phyloP scores from a whole-genome alignment of 2,329 filamentous ascomycete species.

The Monascus ruber region DNA sequence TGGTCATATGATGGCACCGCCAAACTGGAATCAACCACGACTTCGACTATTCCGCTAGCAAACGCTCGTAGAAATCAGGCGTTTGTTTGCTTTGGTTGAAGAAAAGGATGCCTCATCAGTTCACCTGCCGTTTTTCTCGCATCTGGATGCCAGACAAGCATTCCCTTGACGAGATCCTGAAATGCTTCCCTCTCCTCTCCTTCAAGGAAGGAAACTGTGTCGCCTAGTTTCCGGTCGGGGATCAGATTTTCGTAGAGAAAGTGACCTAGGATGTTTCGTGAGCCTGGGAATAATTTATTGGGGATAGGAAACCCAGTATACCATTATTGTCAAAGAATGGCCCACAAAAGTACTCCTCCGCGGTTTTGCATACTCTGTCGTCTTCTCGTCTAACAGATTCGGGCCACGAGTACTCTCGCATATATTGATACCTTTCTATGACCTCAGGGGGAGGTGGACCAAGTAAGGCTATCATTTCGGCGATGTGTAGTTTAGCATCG shows the following conservation, averaged over 20 bases:
- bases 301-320: constrained; percentile 9
- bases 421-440: constrained; percentile 22
- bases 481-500: constrained; percentile 27
- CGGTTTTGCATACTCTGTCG: constrained; percentile 18
- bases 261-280: constrained; percentile 15
- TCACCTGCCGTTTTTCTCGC: constrained; percentile 18
- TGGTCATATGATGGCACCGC: constrained; percentile 5
- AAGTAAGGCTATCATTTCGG: constrained; percentile 33
- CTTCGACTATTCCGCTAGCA: constrained; percentile 5
- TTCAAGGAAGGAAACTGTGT: constrained; percentile 16
- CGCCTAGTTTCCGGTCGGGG: constrained; percentile 17
- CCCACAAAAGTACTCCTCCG: constrained; percentile 24
- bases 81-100: constrained; percentile 14
- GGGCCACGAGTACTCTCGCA: constrained; percentile 19
- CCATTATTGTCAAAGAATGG: constrained; percentile 26
- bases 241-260: constrained; percentile 24
- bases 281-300: constrained; percentile 9
- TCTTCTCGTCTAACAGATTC: constrained; percentile 17
- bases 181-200: constrained; percentile 20
- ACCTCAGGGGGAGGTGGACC: constrained; percentile 28
- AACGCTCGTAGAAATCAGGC: constrained; percentile 12
- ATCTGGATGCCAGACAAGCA: constrained; percentile 22
- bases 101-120: constrained; percentile 18
- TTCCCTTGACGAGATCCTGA: constrained; percentile 18
- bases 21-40: constrained; percentile 5